Percentiles rank a stretch among this genome's conserved stretches.
Evolutionary conservation across 2,329 filamentous ascomycete species (phyloP).

Genomic region (Rachicladosporium sp.): DNA sequence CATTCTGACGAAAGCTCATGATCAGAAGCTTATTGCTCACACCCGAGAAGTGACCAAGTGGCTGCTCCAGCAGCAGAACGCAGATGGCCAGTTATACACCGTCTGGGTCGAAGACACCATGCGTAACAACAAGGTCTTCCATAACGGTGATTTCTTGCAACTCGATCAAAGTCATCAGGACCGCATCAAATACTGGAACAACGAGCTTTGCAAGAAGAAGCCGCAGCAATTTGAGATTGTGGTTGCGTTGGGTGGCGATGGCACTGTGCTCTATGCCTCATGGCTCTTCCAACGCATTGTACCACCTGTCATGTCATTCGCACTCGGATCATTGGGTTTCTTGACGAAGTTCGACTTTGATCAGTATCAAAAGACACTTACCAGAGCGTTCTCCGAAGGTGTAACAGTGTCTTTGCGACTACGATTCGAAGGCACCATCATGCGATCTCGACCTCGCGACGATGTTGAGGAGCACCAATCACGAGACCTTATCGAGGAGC

Average conservation of each 20-base stretch:
- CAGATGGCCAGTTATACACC: constrained; percentile 49
- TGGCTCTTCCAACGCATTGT: constrained; percentile 96
- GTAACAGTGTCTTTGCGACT: constrained; percentile 79
- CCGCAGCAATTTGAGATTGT: constrained; percentile 91
- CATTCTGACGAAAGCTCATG: constrained; percentile 82
- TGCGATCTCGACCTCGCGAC: constrained; percentile 55
- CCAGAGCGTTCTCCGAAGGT: constrained; percentile 63
- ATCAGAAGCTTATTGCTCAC: constrained; percentile 63
- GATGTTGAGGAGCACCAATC: constrained; percentile 21
- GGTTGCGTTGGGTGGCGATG: constrained; percentile 69
- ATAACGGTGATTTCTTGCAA: constrained; percentile 54
- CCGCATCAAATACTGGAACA: constrained; percentile 72
- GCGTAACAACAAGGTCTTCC: constrained; percentile 58
- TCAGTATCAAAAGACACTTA: constrained; percentile 56
- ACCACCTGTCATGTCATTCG: constrained; percentile 83
- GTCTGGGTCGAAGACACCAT: constrained; percentile 73
- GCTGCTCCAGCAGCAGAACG: constrained; percentile 59
- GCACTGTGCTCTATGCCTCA: constrained; percentile 91
- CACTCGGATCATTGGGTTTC: constrained; percentile 84
- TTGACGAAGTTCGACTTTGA: constrained; percentile 93
- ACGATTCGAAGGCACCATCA: constrained; percentile 85
- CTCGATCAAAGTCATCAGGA: constrained; percentile 43
- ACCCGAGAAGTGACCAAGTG: constrained; percentile 68
- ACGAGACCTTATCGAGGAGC: constrained; percentile 73
- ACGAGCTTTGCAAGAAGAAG: constrained; percentile 59